Base-by-base conservation (phyloP, 306 rosid species). In the Parietaria judaica region DNA sequence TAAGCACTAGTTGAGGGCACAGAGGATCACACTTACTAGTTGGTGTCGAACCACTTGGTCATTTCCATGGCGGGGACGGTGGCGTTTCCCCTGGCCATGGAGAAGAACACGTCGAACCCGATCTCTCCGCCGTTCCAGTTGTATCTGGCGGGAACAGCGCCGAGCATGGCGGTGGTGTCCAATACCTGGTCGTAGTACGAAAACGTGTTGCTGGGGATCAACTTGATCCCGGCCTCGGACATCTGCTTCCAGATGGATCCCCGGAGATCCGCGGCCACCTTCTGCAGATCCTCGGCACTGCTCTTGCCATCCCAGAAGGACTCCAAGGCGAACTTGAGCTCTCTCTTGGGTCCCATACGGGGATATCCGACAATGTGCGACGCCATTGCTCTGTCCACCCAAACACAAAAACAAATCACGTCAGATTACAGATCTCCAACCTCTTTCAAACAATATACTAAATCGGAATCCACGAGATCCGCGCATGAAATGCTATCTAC, bases 11-110 rank as follows among this genome's bases (percentile, higher is more conserved):
- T 56, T 7, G 14, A 14, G 11, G 17, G 16, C 11, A 36, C 4
- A 5, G 12, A 15, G 5, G 14, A 51, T 41, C 53, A n/a, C 56
- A 82, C 97, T 68, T 84, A 90, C 97, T 90, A 90, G 86, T 90
- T 90, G 78, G 95, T 90, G 73, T 90, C 97, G 4, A 90, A 86
- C 97, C 97, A 90, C 86, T 90, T 90, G 79, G 97, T 90, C 97
- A 90, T 90, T 76, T 90, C 97, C 97, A 90, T 90, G 13, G 97
- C 97, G 6, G 95, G 97, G 0, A 90, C 90, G 41, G 95, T 64
- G 64, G 97, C 95, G 61, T 89, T 89, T 67, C 97, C 97, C 65
- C 97, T 89, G 57, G 97, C 97, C 97, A 90, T 90, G 34, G 97
- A 86, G 79, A 90, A 90, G 76, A 78, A 90, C 14, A 86, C 87